Evolutionary conservation across 75 land plant species (phyloP), one percentile per base, ranked within the genome.

Genomic region (Picea sitchensis): DNA sequence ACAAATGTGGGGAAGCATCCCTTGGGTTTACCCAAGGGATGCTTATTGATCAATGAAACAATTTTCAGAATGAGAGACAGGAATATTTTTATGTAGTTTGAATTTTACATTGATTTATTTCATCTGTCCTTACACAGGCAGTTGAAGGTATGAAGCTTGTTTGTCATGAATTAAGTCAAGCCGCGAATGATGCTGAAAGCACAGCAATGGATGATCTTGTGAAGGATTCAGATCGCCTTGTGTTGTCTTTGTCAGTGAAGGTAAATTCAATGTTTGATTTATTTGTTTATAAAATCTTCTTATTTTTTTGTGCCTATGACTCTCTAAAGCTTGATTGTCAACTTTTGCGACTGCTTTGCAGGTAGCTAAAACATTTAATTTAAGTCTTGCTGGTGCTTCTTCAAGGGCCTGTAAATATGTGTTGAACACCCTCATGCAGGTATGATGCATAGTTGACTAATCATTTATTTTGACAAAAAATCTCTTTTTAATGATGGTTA

Each of bases 371-470:
- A 92, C 98, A 31, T 98, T 98, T 84, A 93, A 95, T 75, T 83
- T 91, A 78, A 91, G 99, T 72, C 91, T 98, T 78, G 83, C 90
- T 57, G 99, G 99, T 17, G 98, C 96, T 68, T 92, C 96, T 63
- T 98, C 99, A 67, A 87, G 99, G 79, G 91, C 99, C 74, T 98
- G 99, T 84, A 98, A 98, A 98, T 98, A 98, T 83, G 99, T 98
- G 2, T 78, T 98, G 51, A 98, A 98, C 75, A 98, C 99, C 0
- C 88, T 98, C 2, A 98, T 98, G 99, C 99, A 98, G 92, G 99
- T 97, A 80, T 17, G 12, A 31, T 1, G 9, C 74, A 61, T 78
- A 15, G n/a, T 38, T 64, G 76, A 38, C n/a, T 78, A 72, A 67
- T 78, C 38, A 41, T 32, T 2, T 54, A 44, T 18, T 15, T 32